phyloP scores from a whole-genome alignment of 306 rosid species.

The Abrus pulchellus region DNA sequence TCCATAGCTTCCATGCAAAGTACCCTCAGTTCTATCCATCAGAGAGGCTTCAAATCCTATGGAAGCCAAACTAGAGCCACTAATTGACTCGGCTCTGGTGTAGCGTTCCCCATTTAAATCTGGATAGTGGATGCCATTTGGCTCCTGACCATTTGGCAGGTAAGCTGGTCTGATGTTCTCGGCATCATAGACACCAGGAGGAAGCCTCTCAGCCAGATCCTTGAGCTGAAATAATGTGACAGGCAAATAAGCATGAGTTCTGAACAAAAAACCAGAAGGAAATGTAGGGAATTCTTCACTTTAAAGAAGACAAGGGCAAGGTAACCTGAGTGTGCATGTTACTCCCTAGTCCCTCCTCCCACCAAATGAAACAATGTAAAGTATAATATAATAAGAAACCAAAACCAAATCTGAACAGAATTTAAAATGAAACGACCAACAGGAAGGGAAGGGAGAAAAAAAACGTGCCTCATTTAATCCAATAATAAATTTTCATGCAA shows the following conservation, averaged over 20 bases:
- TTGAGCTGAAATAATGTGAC: constrained; percentile 73
- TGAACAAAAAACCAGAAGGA: constrained; percentile 3
- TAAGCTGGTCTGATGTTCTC: constrained; percentile 72
- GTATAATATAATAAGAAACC: constrained; percentile 7
- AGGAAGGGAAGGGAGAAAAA: background rate
- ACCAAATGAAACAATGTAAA: constrained; percentile 3
- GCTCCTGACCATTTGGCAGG: constrained; percentile 75
- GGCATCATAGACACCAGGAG: constrained; percentile 79
- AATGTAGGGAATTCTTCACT: background rate
- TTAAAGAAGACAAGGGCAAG: background rate
- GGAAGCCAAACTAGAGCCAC: constrained; percentile 74
- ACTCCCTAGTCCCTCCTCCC: constrained; percentile 17
- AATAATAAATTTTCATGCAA: background rate
- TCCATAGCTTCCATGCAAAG: constrained; percentile 62
- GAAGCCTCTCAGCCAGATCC: constrained; percentile 94
- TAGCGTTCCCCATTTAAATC: constrained; percentile 69
- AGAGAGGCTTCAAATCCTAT: constrained; percentile 65
- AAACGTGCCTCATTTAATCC: background rate
- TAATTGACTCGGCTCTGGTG: constrained; percentile 78
- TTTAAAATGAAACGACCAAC: background rate
- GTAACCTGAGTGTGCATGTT: background rate
- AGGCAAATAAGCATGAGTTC: constrained; percentile 23
- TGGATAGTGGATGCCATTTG: constrained; percentile 71
- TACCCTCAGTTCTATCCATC: constrained; percentile 61
- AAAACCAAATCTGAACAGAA: background rate